A percentile compares a stretch with the other conserved stretches of the same genome.
Evolutionary conservation across 2,329 filamentous ascomycete species (phyloP).

Genomic region (Colletotrichum magnum): DNA sequence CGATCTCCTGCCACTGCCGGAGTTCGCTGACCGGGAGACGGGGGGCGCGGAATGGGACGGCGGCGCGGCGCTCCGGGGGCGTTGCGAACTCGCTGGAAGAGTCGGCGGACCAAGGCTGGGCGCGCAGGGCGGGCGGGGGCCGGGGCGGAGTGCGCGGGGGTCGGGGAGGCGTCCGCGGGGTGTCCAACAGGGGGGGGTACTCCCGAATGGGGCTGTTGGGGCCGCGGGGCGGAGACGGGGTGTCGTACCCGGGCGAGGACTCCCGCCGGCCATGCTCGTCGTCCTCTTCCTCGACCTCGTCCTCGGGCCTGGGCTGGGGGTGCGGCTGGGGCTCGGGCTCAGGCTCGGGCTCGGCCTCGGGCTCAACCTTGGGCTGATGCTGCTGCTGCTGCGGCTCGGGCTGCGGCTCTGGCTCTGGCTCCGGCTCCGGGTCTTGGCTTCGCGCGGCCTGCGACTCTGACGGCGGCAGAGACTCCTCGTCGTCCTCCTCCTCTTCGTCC

Average conservation of each 20-base stretch:
- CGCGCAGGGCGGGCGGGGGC: neutral
- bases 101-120: neutral
- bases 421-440: neutral
- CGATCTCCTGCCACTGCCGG: slow-evolving; percentile 1
- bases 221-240: neutral
- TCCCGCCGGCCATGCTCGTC: neutral
- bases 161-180: too few relatives aligned
- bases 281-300: neutral
- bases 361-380: neutral
- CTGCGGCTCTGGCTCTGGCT: neutral
- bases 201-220: neutral
- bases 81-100: neutral
- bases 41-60: neutral
- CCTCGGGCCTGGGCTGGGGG: neutral
- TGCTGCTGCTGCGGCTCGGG: neutral
- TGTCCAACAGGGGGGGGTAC: neutral
- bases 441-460: neutral
- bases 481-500: neutral
- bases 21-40: neutral
- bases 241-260: neutral
- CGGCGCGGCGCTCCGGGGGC: neutral
- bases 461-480: neutral
- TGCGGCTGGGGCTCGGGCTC: too few relatives aligned
- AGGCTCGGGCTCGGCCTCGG: neutral
- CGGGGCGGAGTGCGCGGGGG: neutral